Percentiles rank a stretch among this genome's conserved stretches.
Evolutionary conservation across 164 flowering plant species (phyloP).

Genomic region (Vitis vinifera): ASM3070453v1 NC_081817.1:28032001-28032500

Average conservation of each 20-base stretch:
- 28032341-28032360: slow-evolving; percentile 44
- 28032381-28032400: too few species aligned
- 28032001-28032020: background rate
- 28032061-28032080: slow-evolving; percentile 81
- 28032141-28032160: slow-evolving; percentile 97
- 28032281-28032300: background rate
- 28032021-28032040: background rate
- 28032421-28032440: too few species aligned
- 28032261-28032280: too few species aligned
- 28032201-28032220: background rate
- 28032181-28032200: background rate
- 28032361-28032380: too few species aligned
- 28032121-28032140: slow-evolving; percentile 88
- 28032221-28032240: background rate
- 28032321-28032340: slow-evolving; percentile 65
- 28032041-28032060: slow-evolving; percentile 53
- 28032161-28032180: slow-evolving; percentile 68
- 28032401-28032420: too few species aligned
- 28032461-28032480: too few species aligned
- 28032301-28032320: background rate
- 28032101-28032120: slow-evolving; percentile 91
- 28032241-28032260: background rate
- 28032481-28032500: too few species aligned
- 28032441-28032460: too few species aligned
- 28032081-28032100: slow-evolving; percentile 94